Evolutionary conservation across 176 grass and related monocot genomes (phyloP).

Genomic region (Carex parvula): DNA sequence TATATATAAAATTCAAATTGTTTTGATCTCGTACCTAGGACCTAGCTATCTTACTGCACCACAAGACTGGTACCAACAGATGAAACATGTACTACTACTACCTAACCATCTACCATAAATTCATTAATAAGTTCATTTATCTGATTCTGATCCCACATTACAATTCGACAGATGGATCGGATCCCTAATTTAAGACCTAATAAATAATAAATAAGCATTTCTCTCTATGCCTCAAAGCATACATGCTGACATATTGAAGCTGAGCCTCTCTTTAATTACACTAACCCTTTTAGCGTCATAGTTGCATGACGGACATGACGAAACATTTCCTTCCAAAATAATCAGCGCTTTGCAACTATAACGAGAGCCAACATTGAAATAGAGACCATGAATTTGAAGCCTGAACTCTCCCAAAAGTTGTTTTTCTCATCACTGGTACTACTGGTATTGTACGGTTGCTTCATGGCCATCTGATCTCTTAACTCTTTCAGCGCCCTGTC

Average conservation of each 20-base stretch:
- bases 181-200: neutral
- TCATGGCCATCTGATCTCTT: constrained; percentile 63
- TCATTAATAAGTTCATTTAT: too few species aligned
- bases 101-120: too few species aligned
- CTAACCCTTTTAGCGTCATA: neutral
- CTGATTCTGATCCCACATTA: neutral
- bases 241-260: too few species aligned
- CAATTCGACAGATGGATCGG: neutral
- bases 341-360: constrained; percentile 55
- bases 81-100: too few species aligned
- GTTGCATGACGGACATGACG: neutral
- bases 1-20: too few species aligned
- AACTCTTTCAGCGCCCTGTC: constrained; percentile 83
- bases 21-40: too few species aligned
- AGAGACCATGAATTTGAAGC: constrained; percentile 78
- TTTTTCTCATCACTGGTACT: constrained; percentile 19
- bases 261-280: too few species aligned
- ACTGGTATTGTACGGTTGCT: constrained; percentile 22
- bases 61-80: too few species aligned
- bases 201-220: too few species aligned
- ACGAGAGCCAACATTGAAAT: constrained; percentile 72
- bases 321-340: neutral
- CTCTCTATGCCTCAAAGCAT: too few species aligned
- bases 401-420: constrained; percentile 71
- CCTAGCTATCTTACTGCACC: too few species aligned